phyloP scores from a whole-genome alignment of 2,329 filamentous ascomycete genomes.

The Colletotrichum cereale region DNA sequence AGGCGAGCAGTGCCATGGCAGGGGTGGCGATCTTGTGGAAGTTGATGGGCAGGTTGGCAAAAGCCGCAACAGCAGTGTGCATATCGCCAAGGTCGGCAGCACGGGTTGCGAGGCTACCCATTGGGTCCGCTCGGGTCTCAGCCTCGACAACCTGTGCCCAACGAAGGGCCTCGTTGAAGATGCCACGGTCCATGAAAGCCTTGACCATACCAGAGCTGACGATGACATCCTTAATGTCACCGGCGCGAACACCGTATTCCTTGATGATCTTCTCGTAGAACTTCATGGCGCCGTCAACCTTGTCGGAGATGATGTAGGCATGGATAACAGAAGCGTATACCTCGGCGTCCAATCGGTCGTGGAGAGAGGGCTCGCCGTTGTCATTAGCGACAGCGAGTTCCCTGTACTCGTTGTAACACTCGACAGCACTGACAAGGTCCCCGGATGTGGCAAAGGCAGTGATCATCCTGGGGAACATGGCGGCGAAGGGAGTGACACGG shows the following conservation, averaged over 20 bases:
- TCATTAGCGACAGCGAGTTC: slow-evolving; percentile 88
- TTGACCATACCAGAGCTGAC: slow-evolving; percentile 83
- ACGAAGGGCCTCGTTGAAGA: slow-evolving; percentile 79
- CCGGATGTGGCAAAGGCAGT: slow-evolving; percentile 87
- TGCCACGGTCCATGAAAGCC: slow-evolving; percentile 77
- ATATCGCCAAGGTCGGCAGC: slow-evolving; percentile 85
- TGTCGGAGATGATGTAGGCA: slow-evolving; percentile 86
- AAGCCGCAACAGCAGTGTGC: slow-evolving; percentile 75
- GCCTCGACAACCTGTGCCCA: slow-evolving; percentile 76
- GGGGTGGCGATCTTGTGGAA: slow-evolving; percentile 66
- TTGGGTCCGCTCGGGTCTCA: slow-evolving; percentile 69
- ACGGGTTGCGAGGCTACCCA: slow-evolving; percentile 79
- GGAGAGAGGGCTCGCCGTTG: slow-evolving; percentile 75
- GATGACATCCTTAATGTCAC: slow-evolving; percentile 77
- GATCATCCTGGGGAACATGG: slow-evolving; percentile 94
- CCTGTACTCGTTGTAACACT: slow-evolving; percentile 96
- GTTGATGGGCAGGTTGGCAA: slow-evolving; percentile 67
- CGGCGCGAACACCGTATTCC: slow-evolving; percentile 68
- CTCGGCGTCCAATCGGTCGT: slow-evolving; percentile 81
- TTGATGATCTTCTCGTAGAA: slow-evolving; percentile 86
- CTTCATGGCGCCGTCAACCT: slow-evolving; percentile 83
- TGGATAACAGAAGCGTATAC: slow-evolving; percentile 94
- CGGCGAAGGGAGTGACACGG: slow-evolving; percentile 79
- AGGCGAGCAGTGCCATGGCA: slow-evolving; percentile 85
- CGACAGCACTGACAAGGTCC: slow-evolving; percentile 88